Percentiles rank a stretch among this genome's conserved stretches.
Evolutionary conservation across 116 monocot species (phyloP).

Genomic region (Posidonia oceanica): DNA sequence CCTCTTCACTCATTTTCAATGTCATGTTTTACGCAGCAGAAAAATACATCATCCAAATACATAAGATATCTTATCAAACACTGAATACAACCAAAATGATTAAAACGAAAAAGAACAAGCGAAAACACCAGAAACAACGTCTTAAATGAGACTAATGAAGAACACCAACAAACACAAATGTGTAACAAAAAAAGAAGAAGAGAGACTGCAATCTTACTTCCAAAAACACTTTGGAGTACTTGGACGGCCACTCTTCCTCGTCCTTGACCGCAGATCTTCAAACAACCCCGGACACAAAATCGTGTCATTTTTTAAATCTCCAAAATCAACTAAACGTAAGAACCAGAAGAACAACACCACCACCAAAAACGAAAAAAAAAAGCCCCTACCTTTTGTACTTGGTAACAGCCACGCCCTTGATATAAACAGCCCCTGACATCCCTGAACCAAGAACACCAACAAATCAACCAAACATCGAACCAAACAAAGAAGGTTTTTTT

Average conservation of each 20-base stretch:
- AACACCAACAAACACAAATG: not conserved
- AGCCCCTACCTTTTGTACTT: conserved; percentile 61
- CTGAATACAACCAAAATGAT: too few species aligned
- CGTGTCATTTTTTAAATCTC: not conserved
- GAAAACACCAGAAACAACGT: too few species aligned
- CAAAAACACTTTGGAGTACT: conserved; percentile 83
- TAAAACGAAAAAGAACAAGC: too few species aligned
- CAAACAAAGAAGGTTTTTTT: too few species aligned
- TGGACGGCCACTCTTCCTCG: conserved; percentile 91
- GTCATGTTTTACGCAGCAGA: too few species aligned
- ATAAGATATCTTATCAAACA: too few species aligned
- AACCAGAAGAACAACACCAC: not conserved
- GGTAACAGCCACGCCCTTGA: conserved; percentile 80
- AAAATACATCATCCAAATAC: too few species aligned
- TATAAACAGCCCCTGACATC: conserved; percentile 86
- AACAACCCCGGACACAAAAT: not conserved
- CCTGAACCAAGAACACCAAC: conserved; percentile 19
- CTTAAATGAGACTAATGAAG: not conserved
- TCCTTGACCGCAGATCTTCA: conserved; percentile 55
- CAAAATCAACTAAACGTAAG: conserved; percentile 6
- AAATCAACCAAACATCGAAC: not conserved
- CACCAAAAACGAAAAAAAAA: not conserved
- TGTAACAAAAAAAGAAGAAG: not conserved
- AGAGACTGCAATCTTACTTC: conserved; percentile 25
- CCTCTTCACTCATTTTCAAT: too few species aligned